Base-by-base conservation (phyloP, 2,329 filamentous ascomycete species). In the Fonsecaea pedrosoi region DNA sequence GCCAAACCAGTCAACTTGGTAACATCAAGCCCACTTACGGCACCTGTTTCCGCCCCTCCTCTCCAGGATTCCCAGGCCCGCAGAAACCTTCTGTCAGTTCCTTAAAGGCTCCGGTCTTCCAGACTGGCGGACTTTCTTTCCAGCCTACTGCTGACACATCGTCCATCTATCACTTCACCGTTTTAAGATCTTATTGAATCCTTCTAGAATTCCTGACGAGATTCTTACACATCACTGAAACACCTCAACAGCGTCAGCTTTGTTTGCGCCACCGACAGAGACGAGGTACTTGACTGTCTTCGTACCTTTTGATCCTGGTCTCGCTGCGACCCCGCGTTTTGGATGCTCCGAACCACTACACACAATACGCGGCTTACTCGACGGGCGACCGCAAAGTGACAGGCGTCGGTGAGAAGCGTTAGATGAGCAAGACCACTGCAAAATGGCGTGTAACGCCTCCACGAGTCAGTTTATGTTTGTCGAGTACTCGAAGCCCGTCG, bases 401-500 rank as follows among this genome's bases (percentile, higher is more conserved):
- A 3, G 15, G 9, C 21, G 12, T 38, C 37, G 18, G 45, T 30
- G 45, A 13, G 25, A 25, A n/a, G 38, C 9, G 34, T 30, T 25
- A 18, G 15, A 62, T 55, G 50, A 55, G 48, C 34, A 38, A 32
- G 21, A 13, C 15, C 42, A 1, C 25, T n/a, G 21, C 45, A 45
- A 34, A 30, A 68, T 66, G 67, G 67, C 63, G 54, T 34, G 56
- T 57, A 55, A 61, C 15, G 57, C 54, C 60, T 38, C 50, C 50
- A 50, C 48, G 13, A 30, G 45, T 38, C 62, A 53, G 34, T 70
- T 60, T 25, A 68, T 70, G 68, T 70, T 67, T n/a, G 68, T 70
- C 45, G 65, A 67, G 25, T 70, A 67, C 60, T 59, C 65, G 37
- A 56, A 55, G 21, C 62, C 68, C 7, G 48, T 60, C 7, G 35